phyloP scores from a whole-genome alignment of 75 land plant species.

The Selaginella tamariscina region DNA sequence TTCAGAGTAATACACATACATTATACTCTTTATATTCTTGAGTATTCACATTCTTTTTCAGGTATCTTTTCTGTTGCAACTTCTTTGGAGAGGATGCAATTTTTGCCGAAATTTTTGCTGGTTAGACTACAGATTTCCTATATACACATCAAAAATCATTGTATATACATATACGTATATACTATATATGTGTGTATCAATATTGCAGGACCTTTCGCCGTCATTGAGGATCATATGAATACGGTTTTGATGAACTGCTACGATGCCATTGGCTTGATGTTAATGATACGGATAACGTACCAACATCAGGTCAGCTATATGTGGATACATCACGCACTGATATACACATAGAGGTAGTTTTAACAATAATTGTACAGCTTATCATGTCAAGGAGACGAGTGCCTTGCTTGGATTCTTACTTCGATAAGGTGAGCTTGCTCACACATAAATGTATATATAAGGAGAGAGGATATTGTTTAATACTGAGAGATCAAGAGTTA shows the following conservation, averaged over 20 bases:
- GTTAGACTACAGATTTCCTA: slow-evolving; percentile 24
- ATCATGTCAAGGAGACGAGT: slow-evolving; percentile 88
- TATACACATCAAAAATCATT: background rate
- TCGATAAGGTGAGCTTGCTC: slow-evolving; percentile 67
- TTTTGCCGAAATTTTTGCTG: slow-evolving; percentile 92
- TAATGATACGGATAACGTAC: slow-evolving; percentile 90
- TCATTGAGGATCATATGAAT: slow-evolving; percentile 90
- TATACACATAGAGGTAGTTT: too few species aligned
- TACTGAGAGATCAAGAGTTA: background rate
- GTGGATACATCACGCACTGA: background rate
- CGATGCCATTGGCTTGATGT: slow-evolving; percentile 98
- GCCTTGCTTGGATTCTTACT: slow-evolving; percentile 92
- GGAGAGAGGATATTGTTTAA: too few species aligned
- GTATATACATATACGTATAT: too few species aligned
- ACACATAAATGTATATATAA: background rate
- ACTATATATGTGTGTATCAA: background rate
- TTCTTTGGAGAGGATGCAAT: slow-evolving; percentile 94
- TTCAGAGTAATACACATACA: slow-evolving; percentile 87
- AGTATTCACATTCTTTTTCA: slow-evolving; percentile 18
- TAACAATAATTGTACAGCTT: slow-evolving; percentile 38
- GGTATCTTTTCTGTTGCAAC: slow-evolving; percentile 87
- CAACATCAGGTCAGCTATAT: slow-evolving; percentile 76
- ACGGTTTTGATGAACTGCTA: slow-evolving; percentile 72
- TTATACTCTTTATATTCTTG: slow-evolving; percentile 14
- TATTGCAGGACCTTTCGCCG: slow-evolving; percentile 79